Percentiles rank a stretch among this genome's conserved stretches.
These are phyloP conservation scores for Botrytis fabae DNA, from an alignment of 2,329 filamentous ascomycete genomes.

Conservation along the genomic window DNA sequence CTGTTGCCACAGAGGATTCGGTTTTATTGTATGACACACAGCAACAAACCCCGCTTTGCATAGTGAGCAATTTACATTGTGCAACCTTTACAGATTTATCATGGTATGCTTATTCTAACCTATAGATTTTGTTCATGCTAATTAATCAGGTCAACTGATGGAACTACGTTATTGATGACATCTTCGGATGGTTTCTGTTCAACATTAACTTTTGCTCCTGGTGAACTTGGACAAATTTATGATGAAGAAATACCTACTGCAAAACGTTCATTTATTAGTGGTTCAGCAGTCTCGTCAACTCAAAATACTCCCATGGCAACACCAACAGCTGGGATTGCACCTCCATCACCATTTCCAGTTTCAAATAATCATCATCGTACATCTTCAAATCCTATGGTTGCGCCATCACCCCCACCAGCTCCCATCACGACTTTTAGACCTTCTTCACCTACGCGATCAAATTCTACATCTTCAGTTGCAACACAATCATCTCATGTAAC, in stretches of 20 bases:
- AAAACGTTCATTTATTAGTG: slow-evolving; percentile 45
- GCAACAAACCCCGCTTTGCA: slow-evolving; percentile 86
- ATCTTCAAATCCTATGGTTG: slow-evolving; percentile 58
- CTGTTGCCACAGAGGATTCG: slow-evolving; percentile 94
- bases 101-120: slow-evolving; percentile 65
- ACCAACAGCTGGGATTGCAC: slow-evolving; percentile 61
- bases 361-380: slow-evolving; percentile 54
- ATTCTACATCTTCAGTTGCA: slow-evolving; percentile 77
- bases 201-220: slow-evolving; percentile 76
- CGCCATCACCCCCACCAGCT: slow-evolving; percentile 59
- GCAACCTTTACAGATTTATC: slow-evolving; percentile 95
- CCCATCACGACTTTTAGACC: slow-evolving; percentile 58
- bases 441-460: slow-evolving; percentile 79
- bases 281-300: slow-evolving; percentile 50
- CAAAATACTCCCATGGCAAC: slow-evolving; percentile 72
- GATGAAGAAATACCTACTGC: slow-evolving; percentile 61
- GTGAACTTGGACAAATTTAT: slow-evolving; percentile 83
- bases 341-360: slow-evolving; percentile 56
- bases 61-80: slow-evolving; percentile 96
- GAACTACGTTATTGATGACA: slow-evolving; percentile 82
- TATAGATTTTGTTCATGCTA: slow-evolving; percentile 19
- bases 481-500: slow-evolving; percentile 58
- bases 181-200: slow-evolving; percentile 99
- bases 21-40: slow-evolving; percentile 96
- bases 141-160: slow-evolving; percentile 66